Base-by-base conservation (phyloP, 176 grass and related monocot genomes). In the Aegilops speltoides region DNA sequence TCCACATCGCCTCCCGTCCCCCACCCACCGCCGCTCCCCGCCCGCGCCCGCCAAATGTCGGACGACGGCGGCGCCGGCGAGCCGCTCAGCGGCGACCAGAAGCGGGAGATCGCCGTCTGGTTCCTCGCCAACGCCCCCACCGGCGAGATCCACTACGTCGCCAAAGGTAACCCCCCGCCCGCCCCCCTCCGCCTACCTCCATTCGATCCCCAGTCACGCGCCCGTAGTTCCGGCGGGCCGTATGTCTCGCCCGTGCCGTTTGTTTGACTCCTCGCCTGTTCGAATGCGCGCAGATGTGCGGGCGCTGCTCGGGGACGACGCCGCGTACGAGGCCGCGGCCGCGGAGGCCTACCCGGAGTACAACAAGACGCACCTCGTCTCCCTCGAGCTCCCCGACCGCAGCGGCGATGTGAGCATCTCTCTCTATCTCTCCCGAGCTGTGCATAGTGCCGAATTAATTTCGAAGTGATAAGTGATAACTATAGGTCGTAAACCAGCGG, bases 101-200 rank as follows among this genome's bases (percentile, higher is more conserved):
- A 96, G 79, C 79, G 78, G 79, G 94, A 94, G 84, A 96, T 99
- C 85, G 94, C 97, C 79, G 80, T 89, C 37, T 99, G 94, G 97
- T 99, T 99, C 89, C 97, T 99, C 80, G 82, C 88, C 77, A 99
- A 93, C 84, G 94, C 97, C 13, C 97, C 97, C 19, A 80, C 91
- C 89, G 97, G 97, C 66, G 97, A 99, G 94, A 99, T 99, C 92
- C 85, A 90, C 78, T 99, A 99, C 84, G 90, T 99, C 89, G 97
- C 94, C 86, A 99, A 96, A 91, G 97, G 97, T 91, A 79, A 29
- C 66, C 2, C n/a, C 15, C 32, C 61, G 23, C 43, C 38, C 38
- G 38, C 38, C 9, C 22, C 59, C 59, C 8, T 26, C 68, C 60
- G 24, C 38, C 36, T 37, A 1, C 36, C 64, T 10, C 59, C 4